Evolutionary conservation across 2,329 filamentous ascomycete species (phyloP), one percentile per base, ranked within the genome.

Genomic region (Akanthomyces uredinophilus): DNA sequence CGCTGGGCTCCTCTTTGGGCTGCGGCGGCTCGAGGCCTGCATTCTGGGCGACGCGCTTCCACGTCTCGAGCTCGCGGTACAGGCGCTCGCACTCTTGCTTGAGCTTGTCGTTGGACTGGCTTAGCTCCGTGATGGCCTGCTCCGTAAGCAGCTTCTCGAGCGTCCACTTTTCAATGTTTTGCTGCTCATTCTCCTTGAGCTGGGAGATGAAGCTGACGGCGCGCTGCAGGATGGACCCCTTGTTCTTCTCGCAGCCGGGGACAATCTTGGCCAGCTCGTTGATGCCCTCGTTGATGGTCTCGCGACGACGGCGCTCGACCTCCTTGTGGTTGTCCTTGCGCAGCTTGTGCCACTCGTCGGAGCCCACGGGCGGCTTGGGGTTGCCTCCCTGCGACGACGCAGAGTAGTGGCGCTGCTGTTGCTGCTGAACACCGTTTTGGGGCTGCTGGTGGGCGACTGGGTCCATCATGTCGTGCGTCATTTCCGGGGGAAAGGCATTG

Each of bases 271-370:
- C 91, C 35, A 99, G 85, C 75, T 98, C 95, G 71, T 97, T 98
- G 69, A 99, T 99, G 55, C 95, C 95, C 77, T 99, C 95, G 68
- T 99, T 99, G 74, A 99, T 99, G 0, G 95, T 97, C 77, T 99
- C 95, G 66, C 95, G 91, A 50, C 95, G 92, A 63, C 95, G 91
- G 64, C 95, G 92, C 78, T 99, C 95, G 65, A 99, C 95, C 83
- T 98, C 94, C 84, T 99, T 99, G 79, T 99, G 95, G 67, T 98
- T 99, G 71, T 98, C 94, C 73, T 96, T 95, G 65, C 95, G 87
- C 70, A 96, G 88, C 74, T 96, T 96, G 75, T 99, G 95, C 95
- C 95, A 99, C 75, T 98, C 94, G 60, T 96, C 92, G 2, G 92
- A 95, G 2, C 95, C 95, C n/a, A 98, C 95, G 7, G 88, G 86